A percentile compares a stretch with the other conserved stretches of the same genome.
phyloP scores from a whole-genome alignment of 768 basidiomycete genomes.

The Tylopilus felleus region DNA sequence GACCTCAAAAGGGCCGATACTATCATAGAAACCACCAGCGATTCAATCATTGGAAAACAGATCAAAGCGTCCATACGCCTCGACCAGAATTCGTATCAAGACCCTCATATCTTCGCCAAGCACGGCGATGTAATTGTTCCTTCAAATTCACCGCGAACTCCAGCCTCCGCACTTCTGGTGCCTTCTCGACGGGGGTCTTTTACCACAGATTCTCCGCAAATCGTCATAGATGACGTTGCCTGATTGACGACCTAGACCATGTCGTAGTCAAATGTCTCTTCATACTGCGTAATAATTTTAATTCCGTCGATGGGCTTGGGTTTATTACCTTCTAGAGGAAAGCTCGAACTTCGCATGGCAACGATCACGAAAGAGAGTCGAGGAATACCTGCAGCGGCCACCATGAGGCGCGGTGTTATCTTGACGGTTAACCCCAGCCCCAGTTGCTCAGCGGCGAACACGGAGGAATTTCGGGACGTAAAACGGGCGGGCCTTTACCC shows the following conservation, averaged over 20 bases:
- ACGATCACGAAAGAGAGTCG: background rate
- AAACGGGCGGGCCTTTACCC: background rate
- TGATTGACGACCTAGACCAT: background rate
- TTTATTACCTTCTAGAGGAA: background rate
- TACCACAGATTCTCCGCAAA: background rate
- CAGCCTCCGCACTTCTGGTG: background rate
- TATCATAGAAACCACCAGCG: too few species aligned
- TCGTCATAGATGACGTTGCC: background rate
- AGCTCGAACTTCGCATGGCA: background rate
- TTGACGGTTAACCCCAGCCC: background rate
- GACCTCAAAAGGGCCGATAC: too few species aligned
- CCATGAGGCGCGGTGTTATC: constrained; percentile 3
- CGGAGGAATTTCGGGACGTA: background rate
- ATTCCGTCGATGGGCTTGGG: background rate
- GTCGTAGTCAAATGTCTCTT: too few species aligned
- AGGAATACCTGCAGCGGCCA: background rate
- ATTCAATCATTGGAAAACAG: background rate
- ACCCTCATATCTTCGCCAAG: background rate
- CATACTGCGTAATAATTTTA: background rate
- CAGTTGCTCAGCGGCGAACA: background rate
- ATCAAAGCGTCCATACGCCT: background rate
- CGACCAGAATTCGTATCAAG: background rate
- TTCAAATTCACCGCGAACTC: background rate
- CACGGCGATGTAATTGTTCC: background rate
- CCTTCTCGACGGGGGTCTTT: background rate